These are phyloP conservation scores for Malassezia sp. DNA, from an alignment of 1,284 basidiomycete species.

Conservation along the genomic window DNA sequence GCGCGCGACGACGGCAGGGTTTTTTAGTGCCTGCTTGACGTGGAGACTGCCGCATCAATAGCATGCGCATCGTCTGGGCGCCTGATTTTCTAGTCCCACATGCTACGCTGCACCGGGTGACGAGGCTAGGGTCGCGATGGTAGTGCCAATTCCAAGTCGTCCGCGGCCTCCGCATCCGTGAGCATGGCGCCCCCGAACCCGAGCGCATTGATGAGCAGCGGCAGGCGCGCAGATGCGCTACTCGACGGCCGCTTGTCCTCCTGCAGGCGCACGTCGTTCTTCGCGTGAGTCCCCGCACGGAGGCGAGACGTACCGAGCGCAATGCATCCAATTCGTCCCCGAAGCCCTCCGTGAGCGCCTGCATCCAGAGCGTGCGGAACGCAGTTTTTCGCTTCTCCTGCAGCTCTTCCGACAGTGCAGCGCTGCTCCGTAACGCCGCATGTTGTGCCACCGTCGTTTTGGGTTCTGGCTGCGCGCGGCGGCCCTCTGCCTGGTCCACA, in stretches of 20 bases:
- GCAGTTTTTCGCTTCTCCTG: conserved; percentile 13
- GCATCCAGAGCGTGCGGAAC: conserved; percentile 29
- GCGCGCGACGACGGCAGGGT: too few species aligned
- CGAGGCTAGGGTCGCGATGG: background rate
- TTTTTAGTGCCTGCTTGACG: too few species aligned
- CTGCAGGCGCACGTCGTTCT: conserved; percentile 3
- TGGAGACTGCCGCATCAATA: too few species aligned
- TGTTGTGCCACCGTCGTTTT: conserved; percentile 1
- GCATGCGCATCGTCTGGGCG: too few species aligned
- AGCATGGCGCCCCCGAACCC: conserved; percentile 25
- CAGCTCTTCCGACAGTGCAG: conserved; percentile 2
- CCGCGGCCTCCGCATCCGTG: background rate
- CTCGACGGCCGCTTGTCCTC: background rate
- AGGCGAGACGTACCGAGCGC: too few species aligned
- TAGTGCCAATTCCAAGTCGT: conserved; percentile 8
- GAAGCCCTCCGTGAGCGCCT: conserved; percentile 29
- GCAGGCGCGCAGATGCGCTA: conserved; percentile 17
- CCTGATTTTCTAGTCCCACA: too few species aligned
- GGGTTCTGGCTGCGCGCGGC: too few species aligned
- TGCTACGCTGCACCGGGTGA: background rate
- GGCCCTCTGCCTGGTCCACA: too few species aligned
- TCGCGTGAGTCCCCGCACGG: too few species aligned
- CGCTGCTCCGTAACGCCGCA: background rate
- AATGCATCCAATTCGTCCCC: conserved; percentile 29
- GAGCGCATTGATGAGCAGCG: conserved; percentile 31